These are phyloP conservation scores for Tuber calosporum DNA, from an alignment of 495 filamentous ascomycete species.

Conservation along the genomic window DNA sequence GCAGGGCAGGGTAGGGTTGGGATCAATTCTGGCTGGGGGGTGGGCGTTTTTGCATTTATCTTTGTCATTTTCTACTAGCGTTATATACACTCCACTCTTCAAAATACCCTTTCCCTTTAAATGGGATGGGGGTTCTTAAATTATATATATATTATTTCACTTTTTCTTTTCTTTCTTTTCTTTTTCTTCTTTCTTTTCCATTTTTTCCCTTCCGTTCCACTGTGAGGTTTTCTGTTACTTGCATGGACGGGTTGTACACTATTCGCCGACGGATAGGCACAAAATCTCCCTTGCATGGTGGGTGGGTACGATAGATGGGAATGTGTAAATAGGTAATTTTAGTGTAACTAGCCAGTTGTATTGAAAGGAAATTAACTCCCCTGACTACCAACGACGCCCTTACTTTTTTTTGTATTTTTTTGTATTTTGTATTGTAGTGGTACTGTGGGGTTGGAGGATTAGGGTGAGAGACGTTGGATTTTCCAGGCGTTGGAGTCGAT, in stretches of 20 bases:
- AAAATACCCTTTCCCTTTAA: neutral
- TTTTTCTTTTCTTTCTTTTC: neutral
- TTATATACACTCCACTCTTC: slow-evolving; percentile 5
- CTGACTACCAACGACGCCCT: neutral
- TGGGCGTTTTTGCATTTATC: neutral
- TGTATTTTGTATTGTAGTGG: neutral
- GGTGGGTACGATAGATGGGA: neutral
- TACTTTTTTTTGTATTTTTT: neutral
- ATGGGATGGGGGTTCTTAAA: neutral
- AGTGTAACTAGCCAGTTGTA: neutral
- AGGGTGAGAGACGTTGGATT: slow-evolving; percentile 58
- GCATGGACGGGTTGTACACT: neutral
- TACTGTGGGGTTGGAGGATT: slow-evolving; percentile 11
- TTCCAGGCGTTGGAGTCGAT: slow-evolving; percentile 49
- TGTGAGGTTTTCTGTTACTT: neutral
- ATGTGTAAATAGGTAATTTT: neutral
- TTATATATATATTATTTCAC: neutral
- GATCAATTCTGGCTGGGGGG: neutral
- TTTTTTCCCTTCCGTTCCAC: neutral
- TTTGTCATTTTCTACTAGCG: neutral
- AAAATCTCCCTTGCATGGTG: neutral
- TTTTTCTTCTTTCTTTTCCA: neutral
- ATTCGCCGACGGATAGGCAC: neutral
- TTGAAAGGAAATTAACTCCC: neutral
- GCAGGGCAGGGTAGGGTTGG: neutral